A percentile compares a stretch with the other conserved stretches of the same genome.
phyloP scores from a whole-genome alignment of 345 rosid species.

The Aegle marmelos region DNA sequence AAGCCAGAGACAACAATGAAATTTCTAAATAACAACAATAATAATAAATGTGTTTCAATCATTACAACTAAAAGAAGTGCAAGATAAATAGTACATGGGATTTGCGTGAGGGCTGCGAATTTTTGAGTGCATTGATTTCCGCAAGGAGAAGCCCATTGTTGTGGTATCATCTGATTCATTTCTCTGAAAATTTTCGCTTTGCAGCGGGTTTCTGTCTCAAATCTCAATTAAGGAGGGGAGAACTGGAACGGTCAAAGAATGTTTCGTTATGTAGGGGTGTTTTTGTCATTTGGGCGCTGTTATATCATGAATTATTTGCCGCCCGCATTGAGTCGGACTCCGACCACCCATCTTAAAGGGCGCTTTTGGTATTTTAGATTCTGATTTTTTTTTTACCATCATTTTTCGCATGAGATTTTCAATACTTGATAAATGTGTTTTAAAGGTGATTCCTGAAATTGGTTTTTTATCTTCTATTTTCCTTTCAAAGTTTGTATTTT shows the following conservation, averaged over 20 bases:
- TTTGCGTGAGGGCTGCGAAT: constrained; percentile 75
- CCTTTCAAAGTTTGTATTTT: no score
- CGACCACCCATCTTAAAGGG: neutral
- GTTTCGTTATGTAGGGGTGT: neutral
- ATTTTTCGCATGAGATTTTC: no score
- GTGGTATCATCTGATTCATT: constrained; percentile 51
- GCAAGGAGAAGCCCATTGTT: constrained; percentile 88
- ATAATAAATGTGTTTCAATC: neutral
- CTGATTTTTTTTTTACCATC: no score
- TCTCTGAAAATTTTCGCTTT: constrained; percentile 1
- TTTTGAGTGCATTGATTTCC: constrained; percentile 75
- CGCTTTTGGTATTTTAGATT: neutral
- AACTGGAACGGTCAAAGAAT: neutral
- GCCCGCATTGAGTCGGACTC: neutral
- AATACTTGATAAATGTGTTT: no score
- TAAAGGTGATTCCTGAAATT: no score
- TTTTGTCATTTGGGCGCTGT: neutral
- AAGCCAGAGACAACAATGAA: neutral
- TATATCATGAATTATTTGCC: neutral
- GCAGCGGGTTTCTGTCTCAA: neutral
- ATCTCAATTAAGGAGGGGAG: neutral
- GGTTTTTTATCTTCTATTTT: no score
- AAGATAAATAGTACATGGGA: constrained; percentile 53
- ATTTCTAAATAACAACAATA: neutral
- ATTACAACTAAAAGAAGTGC: neutral